Evolutionary conservation across 2,329 filamentous ascomycete genomes (phyloP).

Genomic region (Stemphylium beticola): DNA sequence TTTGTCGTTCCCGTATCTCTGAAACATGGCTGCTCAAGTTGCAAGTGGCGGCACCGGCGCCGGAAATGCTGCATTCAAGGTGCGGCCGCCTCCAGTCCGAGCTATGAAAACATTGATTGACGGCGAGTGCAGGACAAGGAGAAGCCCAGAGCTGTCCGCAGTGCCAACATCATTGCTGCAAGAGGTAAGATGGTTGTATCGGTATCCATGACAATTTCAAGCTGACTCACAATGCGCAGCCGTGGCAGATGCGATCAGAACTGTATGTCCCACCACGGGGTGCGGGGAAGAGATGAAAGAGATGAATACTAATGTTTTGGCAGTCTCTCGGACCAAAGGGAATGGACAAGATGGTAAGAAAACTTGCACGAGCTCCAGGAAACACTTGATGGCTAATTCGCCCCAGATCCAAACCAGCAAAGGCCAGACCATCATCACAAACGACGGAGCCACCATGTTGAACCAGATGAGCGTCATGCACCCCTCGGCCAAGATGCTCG

Average conservation of each 20-base stretch:
- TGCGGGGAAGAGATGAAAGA: conserved; percentile 21
- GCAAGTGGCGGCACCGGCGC: conserved; percentile 51
- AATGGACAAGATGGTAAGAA: conserved; percentile 90
- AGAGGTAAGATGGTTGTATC: conserved; percentile 67
- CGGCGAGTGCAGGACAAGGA: conserved; percentile 73
- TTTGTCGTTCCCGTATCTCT: conserved; percentile 3
- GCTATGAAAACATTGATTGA: conserved; percentile 50
- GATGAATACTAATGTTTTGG: conserved; percentile 30
- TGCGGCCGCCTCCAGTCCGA: conserved; percentile 31
- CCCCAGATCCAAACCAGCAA: conserved; percentile 86
- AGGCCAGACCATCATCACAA: conserved; percentile 98
- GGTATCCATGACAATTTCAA: conserved; percentile 24
- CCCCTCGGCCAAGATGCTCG: conserved; percentile 98
- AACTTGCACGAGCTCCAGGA: neutral
- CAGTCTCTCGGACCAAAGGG: conserved; percentile 89
- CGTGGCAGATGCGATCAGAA: conserved; percentile 96
- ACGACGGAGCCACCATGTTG: conserved; percentile 99
- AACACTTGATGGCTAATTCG: conserved; percentile 14
- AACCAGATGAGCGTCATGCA: conserved; percentile 99
- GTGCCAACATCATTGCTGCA: conserved; percentile 95
- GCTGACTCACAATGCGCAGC: conserved; percentile 60
- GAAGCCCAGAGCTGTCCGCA: conserved; percentile 97
- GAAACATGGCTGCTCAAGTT: conserved; percentile 45
- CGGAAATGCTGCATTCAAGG: conserved; percentile 72
- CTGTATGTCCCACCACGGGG: conserved; percentile 56